Evolutionary conservation across 768 basidiomycete genomes (phyloP), one percentile per base, ranked within the genome.

Genomic region (Infundibulicybe gibba): DNA sequence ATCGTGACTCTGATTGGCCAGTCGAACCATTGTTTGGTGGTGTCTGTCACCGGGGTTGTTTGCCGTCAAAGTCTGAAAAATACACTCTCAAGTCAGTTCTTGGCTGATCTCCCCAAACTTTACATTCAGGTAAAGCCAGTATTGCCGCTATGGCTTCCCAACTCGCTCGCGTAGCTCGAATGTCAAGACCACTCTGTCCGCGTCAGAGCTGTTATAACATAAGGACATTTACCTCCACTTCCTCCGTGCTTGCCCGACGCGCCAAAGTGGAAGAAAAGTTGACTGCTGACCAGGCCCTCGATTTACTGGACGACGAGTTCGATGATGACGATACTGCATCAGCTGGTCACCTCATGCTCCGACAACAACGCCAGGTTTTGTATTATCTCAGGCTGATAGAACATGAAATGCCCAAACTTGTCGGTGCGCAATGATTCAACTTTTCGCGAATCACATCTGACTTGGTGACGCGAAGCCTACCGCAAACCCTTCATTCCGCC

Each of bases 381-480:
- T 77, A 89, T 54, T 89, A 92, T 61, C 68, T 94, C 60, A 79
- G 92, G 44, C 74, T 94, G 51, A 90, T 94, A 49, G 91, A 93
- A 61, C 82, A 88, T 53, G 92, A 95, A 66, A 81, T 91, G 77
- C 87, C 88, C 16, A 83, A 87, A 61, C 80, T 95, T 43, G 83
- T 90, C 56, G 85, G 94, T 93, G 48, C 35, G 65, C 54, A 20
- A 8, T 42, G 16, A 41, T 41, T n/a, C 32, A 21, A 21, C 42
- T 43, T 25, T 43, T n/a, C 41, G 37, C 33, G 16, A 47, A 14
- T 15, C 19, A 32, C 43, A 1, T 10, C 21, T 45, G 40, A 30
- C 40, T 54, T 48, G 32, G 49, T 40, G 10, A 38, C 45, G 32
- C 48, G 35, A 51, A 95, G 93, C 84, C 12, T 92, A 85, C 67